A percentile compares a stretch with the other conserved stretches of the same genome.
These are phyloP conservation scores for Falciphora oryzae DNA, from an alignment of 2,329 filamentous ascomycete species.

Conservation along the genomic window DNA sequence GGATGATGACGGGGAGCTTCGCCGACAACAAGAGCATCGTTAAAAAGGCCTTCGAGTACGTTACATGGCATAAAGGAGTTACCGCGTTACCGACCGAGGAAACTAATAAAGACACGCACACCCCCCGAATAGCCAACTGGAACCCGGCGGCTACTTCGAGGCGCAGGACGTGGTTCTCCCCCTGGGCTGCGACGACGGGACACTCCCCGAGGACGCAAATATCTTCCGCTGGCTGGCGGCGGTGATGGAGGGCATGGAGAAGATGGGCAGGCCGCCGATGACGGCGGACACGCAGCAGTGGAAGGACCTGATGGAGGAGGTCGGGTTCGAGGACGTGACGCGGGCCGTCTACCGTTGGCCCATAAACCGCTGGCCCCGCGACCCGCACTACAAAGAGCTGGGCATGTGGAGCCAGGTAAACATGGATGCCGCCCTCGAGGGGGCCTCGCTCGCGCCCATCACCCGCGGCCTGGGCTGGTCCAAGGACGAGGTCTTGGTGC, in stretches of 20 bases:
- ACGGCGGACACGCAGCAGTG: slow-evolving; percentile 13
- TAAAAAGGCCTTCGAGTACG: slow-evolving; percentile 16
- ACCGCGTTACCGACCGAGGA: neutral
- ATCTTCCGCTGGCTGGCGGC: slow-evolving; percentile 14
- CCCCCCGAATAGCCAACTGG: slow-evolving; percentile 12
- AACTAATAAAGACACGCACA: neutral
- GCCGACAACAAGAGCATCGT: slow-evolving; percentile 15
- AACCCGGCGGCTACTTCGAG: slow-evolving; percentile 19
- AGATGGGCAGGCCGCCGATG: slow-evolving; percentile 14
- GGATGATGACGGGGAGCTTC: slow-evolving; percentile 18
- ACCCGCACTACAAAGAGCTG: slow-evolving; percentile 22
- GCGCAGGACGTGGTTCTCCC: slow-evolving; percentile 16
- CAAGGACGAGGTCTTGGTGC: slow-evolving; percentile 20
- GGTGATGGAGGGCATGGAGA: slow-evolving; percentile 14
- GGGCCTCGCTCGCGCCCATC: slow-evolving; percentile 24
- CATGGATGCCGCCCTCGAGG: slow-evolving; percentile 23
- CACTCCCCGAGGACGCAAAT: slow-evolving; percentile 14
- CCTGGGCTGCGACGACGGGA: slow-evolving; percentile 18
- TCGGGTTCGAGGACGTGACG: slow-evolving; percentile 22
- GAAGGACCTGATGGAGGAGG: slow-evolving; percentile 19
- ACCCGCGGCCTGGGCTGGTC: slow-evolving; percentile 24
- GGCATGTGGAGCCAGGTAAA: slow-evolving; percentile 24
- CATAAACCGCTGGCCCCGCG: slow-evolving; percentile 24
- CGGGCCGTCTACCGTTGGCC: slow-evolving; percentile 21
- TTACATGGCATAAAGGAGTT: neutral